Evolutionary conservation across 2,329 filamentous ascomycete genomes (phyloP), one percentile per base, ranked within the genome.

Genomic region (Fusarium sacchari): DNA sequence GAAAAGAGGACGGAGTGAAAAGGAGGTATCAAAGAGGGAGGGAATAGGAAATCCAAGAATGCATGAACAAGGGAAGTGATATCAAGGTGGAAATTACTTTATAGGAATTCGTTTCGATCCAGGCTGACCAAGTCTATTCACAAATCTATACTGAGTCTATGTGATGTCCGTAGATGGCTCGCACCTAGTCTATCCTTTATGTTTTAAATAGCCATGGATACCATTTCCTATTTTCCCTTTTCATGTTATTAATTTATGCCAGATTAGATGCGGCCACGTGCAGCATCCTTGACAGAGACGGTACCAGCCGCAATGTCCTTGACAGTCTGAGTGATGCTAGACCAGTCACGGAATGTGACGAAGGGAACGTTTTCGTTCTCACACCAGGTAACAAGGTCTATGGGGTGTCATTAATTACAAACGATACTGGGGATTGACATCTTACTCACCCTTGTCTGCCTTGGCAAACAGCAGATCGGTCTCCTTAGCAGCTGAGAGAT

Each of bases 391-490:
- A 98, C 92, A 63, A 98, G 89, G 82, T 98, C 95, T 94, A 37
- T 44, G 1, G 56, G 12, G 6, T 8, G 78, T 70, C 34, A 58
- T 55, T 36, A 40, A 39, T 50, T n/a, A 24, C 14, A 4, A 24
- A 50, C 18, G 13, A 50, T 36, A 34, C 13, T 37, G 13, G 14
- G 20, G 46, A 28, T 47, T 37, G 24, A 53, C 34, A n/a, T 52
- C 53, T 18, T 40, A 79, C 87, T 77, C 85, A 94, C 93, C 94
- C 81, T 94, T 91, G 28, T 94, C 96, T 73, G 93, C 92, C 87
- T 98, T 98, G 60, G 96, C 96, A 79, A 98, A 98, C 40, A 98
- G 87, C 60, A 98, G 84, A 81, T 98, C 95, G 6, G 95, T 97
- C 86, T 98, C 95, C 77, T 93, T 91, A 7, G 96, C 96, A 14